Percentiles rank a stretch among this genome's conserved stretches.
Conservation (phyloP, 352 stramenopile species). For the Phytophthora syringae region DNA sequence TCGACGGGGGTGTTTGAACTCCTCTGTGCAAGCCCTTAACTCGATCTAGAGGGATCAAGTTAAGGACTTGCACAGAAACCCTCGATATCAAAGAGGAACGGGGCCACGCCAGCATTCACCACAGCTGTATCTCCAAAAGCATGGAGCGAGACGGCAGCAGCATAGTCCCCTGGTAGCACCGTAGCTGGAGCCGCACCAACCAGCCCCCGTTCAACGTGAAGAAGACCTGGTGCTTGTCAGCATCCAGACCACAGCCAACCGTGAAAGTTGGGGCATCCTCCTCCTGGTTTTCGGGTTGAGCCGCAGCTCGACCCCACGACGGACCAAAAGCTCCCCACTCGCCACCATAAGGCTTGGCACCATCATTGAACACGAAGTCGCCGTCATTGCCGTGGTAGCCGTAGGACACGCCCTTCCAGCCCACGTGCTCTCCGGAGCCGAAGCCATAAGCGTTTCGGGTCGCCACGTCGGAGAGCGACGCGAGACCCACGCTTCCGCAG, state of each 20-base stretch:
- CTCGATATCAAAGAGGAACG: conserved; percentile 87
- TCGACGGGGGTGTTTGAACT: conserved; percentile 32
- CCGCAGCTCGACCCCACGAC: conserved; percentile 57
- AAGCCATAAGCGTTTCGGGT: conserved; percentile 79
- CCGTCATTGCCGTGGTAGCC: conserved; percentile 89
- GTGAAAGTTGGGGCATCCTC: conserved; percentile 41
- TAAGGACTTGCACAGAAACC: conserved; percentile 91
- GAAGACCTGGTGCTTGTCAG: conserved; percentile 60
- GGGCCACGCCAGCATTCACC: conserved; percentile 73
- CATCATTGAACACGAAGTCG: conserved; percentile 87
- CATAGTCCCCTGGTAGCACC: conserved; percentile 66
- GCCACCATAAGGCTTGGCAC: conserved; percentile 66
- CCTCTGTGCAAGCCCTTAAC: conserved; percentile 63
- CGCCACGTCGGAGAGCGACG: conserved; percentile 58
- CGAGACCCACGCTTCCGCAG: conserved; percentile 81
- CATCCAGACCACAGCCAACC: conserved; percentile 82
- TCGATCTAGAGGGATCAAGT: conserved; percentile 24
- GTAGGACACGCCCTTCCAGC: conserved; percentile 83
- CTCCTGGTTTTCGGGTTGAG: conserved; percentile 29
- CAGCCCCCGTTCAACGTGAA: conserved; percentile 84
- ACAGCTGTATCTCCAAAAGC: conserved; percentile 72
- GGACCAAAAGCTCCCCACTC: conserved; percentile 76
- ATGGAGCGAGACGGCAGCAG: conserved; percentile 81
- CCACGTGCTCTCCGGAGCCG: conserved; percentile 81
- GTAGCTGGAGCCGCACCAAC: conserved; percentile 51